Conservation (phyloP, 2,329 filamentous ascomycete genomes). For the Fusarium clavum region DNA sequence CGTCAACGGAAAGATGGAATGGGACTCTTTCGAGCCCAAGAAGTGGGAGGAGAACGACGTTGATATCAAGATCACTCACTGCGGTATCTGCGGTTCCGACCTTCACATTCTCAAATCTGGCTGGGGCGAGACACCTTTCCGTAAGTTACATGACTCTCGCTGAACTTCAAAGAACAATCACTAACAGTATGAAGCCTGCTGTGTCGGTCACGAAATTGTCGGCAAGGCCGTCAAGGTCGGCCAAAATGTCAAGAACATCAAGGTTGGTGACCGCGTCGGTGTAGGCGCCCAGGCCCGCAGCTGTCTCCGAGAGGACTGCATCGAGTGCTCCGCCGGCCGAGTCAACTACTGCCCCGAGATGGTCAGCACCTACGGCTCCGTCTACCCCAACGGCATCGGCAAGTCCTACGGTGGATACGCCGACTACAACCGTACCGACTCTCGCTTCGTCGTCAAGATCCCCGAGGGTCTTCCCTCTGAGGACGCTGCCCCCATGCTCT, state of each 20-base stretch:
- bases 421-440: conserved; percentile 49
- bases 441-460: conserved; percentile 62
- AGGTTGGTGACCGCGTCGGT: conserved; percentile 71
- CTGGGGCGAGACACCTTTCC: conserved; percentile 57
- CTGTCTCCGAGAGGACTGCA: conserved; percentile 60
- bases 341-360: conserved; percentile 55
- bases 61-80: conserved; percentile 73
- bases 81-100: conserved; percentile 72
- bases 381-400: conserved; percentile 60
- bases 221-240: conserved; percentile 68
- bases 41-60: conserved; percentile 72
- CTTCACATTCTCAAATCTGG: conserved; percentile 67
- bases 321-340: conserved; percentile 55
- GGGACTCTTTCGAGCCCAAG: conserved; percentile 69
- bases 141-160: conserved; percentile 44
- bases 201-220: conserved; percentile 74
- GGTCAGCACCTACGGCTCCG: conserved; percentile 64
- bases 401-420: conserved; percentile 61
- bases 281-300: conserved; percentile 70
- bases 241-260: conserved; percentile 59
- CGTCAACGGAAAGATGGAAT: conserved; percentile 63
- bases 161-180: neutral
- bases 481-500: conserved; percentile 71
- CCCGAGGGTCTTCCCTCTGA: conserved; percentile 55
- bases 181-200: conserved; percentile 53